Evolutionary conservation across 345 rosid genomes (phyloP), one percentile per base, ranked within the genome.

Genomic region (Populus pruinosa): DNA sequence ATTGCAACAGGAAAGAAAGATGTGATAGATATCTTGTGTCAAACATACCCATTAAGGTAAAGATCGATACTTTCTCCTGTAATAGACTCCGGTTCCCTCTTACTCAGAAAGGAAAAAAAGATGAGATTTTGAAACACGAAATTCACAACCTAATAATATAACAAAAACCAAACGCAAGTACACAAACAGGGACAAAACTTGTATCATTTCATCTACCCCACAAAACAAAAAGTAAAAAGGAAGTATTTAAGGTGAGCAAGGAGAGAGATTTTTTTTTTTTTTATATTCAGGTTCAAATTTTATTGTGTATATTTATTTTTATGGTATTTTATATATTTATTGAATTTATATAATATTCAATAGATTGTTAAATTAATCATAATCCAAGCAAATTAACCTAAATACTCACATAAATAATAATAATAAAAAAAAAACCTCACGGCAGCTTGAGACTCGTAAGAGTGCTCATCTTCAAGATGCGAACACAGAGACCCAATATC

Each of bases 401-500:
- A n/a, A n/a, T n/a, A n/a, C n/a, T n/a, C n/a, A n/a, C n/a, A n/a
- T n/a, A n/a, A n/a, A n/a, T n/a, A n/a, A n/a, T n/a, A n/a, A n/a
- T n/a, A n/a, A n/a, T n/a, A n/a, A n/a, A n/a, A n/a, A n/a, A n/a
- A n/a, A n/a, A n/a, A 63, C 76, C 89, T 72, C 47, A 88, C 91
- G 67, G 89, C 79, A 55, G 74, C 85, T 69, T 76, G 87, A 23
- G 91, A 87, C 49, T 88, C 91, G 83, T 80, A 83, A 6, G 91
- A 82, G 78, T 89, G 92, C 75, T 89, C 90, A 56, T 89, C 92
- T 84, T 87, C 92, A 74, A 87, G 92, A 77, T 89, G 90, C 23
- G 88, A 87, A 77, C 92, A 87, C 16, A 89, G 80, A 62, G 92
- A 89, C 4, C 83, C 83, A 68, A 84, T 82, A 69, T 89, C 92